Base-by-base conservation (phyloP, 768 basidiomycete genomes). In the Lactifluus piperatus region DNA sequence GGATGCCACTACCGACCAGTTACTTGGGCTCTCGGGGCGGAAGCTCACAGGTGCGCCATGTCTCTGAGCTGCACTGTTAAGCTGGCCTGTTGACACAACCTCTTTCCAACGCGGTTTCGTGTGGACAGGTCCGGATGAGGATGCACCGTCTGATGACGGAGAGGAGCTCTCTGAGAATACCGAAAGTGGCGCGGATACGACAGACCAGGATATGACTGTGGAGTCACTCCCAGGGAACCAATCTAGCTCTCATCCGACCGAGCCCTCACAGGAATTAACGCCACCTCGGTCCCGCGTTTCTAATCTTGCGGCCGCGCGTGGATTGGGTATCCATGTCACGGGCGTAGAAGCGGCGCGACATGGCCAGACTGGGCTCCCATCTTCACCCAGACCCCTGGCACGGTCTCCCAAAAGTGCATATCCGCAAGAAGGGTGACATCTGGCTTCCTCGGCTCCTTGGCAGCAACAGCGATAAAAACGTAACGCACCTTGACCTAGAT, bases 11-110 rank as follows among this genome's bases (percentile, higher is more conserved):
- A 87, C 91, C 45, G 91, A 94, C 73, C 76, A 84, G 69, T 73
- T 92, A 68, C 83, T 94, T 57, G 91, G 91, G 24, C 72, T 93
- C 55, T 74, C 79, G 20, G 91, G 90, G 26, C 79, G 91, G 65
- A 76, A 76, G 22, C 72, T 93, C 36, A 75, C 76, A 69, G 72
- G 91, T 91, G 71, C 65, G 84, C 77, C 52, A 29, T 30, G 20
- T 52, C 22, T 18, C 60, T 46, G 27, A 47, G 37, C 39, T 20
- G 14, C 44, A 24, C 54, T 47, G 44, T 51, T 43, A 43, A 29
- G 26, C 26, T 49, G 45, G 37, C 30, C n/a, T 43, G 51, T 63
- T 67, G 49, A 66, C 66, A 37, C 59, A 55, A 62, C 63, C 64
- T 62, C n/a, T 62, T 57, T 64, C 37, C 76, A 74, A 74, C 49